These are phyloP conservation scores for Thymus quinquecostatus DNA, from an alignment of 257 asterid genomes.

Conservation along the genomic window DNA sequence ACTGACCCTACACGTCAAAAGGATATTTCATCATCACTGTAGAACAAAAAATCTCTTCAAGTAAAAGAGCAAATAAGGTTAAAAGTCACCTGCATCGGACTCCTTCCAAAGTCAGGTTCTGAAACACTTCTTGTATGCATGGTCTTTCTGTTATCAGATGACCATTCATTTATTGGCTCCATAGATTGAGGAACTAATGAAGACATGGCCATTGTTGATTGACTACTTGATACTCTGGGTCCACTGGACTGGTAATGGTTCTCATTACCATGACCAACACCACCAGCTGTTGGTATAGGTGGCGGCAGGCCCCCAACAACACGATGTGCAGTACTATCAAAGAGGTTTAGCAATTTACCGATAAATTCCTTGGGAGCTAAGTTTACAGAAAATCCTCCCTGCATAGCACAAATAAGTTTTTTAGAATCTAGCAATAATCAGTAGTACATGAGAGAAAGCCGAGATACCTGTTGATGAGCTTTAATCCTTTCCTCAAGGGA, in stretches of 20 bases:
- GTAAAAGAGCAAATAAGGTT: constrained; percentile 7
- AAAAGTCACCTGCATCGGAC: constrained; percentile 81
- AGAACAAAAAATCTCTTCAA: constrained; percentile 14
- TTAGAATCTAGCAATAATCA: constrained; percentile 18
- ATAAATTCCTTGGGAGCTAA: constrained; percentile 78
- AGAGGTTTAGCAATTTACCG: constrained; percentile 80
- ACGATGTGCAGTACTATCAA: constrained; percentile 81
- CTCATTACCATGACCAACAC: constrained; percentile 49
- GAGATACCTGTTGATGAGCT: constrained; percentile 82
- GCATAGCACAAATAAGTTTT: constrained; percentile 34
- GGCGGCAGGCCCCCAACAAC: constrained; percentile 86
- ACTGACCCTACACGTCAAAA: constrained; percentile 48
- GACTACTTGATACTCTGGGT: constrained; percentile 81
- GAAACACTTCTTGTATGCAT: constrained; percentile 91
- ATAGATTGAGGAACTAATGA: constrained; percentile 75
- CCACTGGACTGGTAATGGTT: constrained; percentile 54
- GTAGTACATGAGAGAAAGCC: constrained; percentile 9
- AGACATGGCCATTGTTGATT: constrained; percentile 94
- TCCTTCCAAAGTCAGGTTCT: constrained; percentile 96
- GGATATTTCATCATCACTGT: constrained; percentile 9
- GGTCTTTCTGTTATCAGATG: constrained; percentile 54
- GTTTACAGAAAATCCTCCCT: constrained; percentile 96
- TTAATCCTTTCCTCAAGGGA: constrained; percentile 93
- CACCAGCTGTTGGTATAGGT: constrained; percentile 51
- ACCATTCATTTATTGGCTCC: constrained; percentile 73